A percentile compares a stretch with the other conserved stretches of the same genome.
Evolutionary conservation across 306 rosid species (phyloP).

Genomic region (Comarum palustre): DNA sequence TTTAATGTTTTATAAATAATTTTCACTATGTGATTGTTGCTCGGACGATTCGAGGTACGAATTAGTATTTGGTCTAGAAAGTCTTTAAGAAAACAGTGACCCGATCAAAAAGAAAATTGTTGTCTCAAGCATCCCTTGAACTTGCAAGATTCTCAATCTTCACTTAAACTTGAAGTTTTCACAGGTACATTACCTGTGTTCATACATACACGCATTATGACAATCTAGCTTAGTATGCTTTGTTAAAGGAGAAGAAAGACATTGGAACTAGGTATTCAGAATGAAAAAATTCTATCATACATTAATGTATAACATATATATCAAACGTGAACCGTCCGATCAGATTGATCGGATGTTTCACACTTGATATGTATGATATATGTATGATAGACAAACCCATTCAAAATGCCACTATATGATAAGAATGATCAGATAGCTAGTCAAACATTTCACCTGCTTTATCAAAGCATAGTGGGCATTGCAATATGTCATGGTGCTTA

Average conservation of each 20-base stretch:
- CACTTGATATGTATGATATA: too few species aligned
- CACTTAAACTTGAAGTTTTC: background rate
- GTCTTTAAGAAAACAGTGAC: too few species aligned
- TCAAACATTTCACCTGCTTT: conserved; percentile 14
- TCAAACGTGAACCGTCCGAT: too few species aligned
- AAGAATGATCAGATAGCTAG: background rate
- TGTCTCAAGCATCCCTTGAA: background rate
- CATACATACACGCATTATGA: background rate
- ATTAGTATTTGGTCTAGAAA: too few species aligned
- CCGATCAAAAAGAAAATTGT: too few species aligned
- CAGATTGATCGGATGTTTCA: too few species aligned
- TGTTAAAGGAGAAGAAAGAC: background rate
- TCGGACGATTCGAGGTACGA: too few species aligned
- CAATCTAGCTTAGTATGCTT: background rate
- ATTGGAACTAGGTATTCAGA: background rate
- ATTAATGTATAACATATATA: too few species aligned
- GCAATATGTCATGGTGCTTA: background rate
- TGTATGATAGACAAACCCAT: too few species aligned
- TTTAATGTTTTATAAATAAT: background rate
- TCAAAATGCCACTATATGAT: background rate
- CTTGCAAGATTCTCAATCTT: background rate
- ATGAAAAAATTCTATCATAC: too few species aligned
- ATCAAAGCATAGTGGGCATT: background rate
- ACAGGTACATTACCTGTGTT: background rate
- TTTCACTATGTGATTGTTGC: background rate